phyloP scores from a whole-genome alignment of 805 yeast genomes.

The Jamesozyma spencerorum region DNA sequence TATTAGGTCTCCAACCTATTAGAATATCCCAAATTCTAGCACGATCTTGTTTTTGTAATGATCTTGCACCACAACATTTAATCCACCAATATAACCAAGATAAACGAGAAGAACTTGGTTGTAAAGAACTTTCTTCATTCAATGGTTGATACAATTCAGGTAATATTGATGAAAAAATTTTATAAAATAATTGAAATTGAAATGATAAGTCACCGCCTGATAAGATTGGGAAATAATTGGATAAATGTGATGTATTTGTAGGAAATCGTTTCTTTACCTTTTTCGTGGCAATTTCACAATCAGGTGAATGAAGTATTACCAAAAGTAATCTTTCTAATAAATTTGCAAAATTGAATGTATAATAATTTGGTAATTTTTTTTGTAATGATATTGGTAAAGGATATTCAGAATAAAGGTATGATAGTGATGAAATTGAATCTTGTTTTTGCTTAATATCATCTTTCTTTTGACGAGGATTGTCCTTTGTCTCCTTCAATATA shows the following conservation, averaged over 20 bases:
- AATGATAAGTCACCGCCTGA: conserved; percentile 30
- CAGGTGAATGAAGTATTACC: conserved; percentile 68
- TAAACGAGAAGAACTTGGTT: conserved; percentile 45
- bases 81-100: conserved; percentile 96
- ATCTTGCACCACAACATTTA: conserved; percentile 81
- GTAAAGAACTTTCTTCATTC: conserved; percentile 69
- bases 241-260: background rate
- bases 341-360: conserved; percentile 49
- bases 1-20: conserved; percentile 61
- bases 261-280: conserved; percentile 8
- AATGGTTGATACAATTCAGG: conserved; percentile 73
- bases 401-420: conserved; percentile 23
- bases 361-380: conserved; percentile 12
- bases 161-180: conserved; percentile 51
- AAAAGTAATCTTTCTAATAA: conserved; percentile 67
- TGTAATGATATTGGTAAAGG: conserved; percentile 21
- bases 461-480: background rate
- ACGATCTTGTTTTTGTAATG: conserved; percentile 70
- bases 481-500: no score
- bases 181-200: conserved; percentile 37
- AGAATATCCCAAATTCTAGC: conserved; percentile 86
- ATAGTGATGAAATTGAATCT: conserved; percentile 2
- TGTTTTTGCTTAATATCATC: no score
- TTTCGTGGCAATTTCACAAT: conserved; percentile 27
- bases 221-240: conserved; percentile 26